Evolutionary conservation across 139 green algal genomes (phyloP), one percentile per base, ranked within the genome.

Genomic region (Closterium sp.): DNA sequence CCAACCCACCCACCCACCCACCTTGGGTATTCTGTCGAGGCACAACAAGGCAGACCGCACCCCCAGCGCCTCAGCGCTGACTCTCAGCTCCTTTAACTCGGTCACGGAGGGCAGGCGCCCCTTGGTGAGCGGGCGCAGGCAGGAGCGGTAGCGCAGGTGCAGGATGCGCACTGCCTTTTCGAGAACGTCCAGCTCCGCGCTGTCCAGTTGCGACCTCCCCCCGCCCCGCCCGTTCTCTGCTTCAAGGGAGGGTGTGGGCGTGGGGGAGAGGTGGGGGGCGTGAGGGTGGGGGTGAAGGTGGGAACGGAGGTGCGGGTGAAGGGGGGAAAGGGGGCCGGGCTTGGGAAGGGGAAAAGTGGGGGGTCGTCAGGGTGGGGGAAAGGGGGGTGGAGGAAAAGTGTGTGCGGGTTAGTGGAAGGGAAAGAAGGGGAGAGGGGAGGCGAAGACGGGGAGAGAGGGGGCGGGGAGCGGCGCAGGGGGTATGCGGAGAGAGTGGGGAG

Each of bases 111-210:
- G 85, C 85, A 87, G 85, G 10, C 85, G 85, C 28, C 85, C 85
- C 85, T 87, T 87, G n/a, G 85, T 87, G 85, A 87, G 85, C 22
- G 85, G 85, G 19, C 85, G n/a, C 28, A 87, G 85, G 85, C 85
- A 87, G 19, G 85, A 87, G 85, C 85, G 85, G 22, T 87, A 87
- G 21, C 85, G 85, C 85, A 87, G 85, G 85, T 87, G 85, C 85
- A 87, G 85, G 28, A 87, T 87, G 85, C 85, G 85, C 85, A 87
- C 85, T 31, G 85, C 85, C 22, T 87, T 87, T 27, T 87, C 85
- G 6, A 87, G 28, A 4, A 87, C 85, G 85, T 87, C 85, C 85
- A 87, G 28, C 85, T 87, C 85, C 22, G 9, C 85, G n/a, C 28
- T 30, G 28, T 87, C 85, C 85, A 87, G 28, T 31, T 30, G 85